Percentiles rank a stretch among this genome's conserved stretches.
phyloP scores from a whole-genome alignment of 805 yeast species.

The Zygosaccharomyces bailii region DNA sequence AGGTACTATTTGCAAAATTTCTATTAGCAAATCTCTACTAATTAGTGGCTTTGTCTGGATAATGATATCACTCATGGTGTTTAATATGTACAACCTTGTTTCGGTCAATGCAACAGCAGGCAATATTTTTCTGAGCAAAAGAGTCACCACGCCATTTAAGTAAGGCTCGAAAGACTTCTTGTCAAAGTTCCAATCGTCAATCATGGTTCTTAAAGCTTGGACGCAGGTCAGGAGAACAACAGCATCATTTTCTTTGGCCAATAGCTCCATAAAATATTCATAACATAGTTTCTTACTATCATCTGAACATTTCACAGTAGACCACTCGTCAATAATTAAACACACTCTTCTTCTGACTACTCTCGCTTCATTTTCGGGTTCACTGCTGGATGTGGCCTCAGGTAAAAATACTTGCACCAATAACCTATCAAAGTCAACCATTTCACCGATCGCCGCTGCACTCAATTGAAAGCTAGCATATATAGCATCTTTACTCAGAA shows the following conservation, averaged over 20 bases:
- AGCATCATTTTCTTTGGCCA: slow-evolving; percentile 58
- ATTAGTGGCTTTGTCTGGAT: slow-evolving; percentile 64
- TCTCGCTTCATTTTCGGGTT: slow-evolving; percentile 48
- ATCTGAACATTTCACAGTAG: slow-evolving; percentile 58
- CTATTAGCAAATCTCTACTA: slow-evolving; percentile 47
- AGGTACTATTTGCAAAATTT: slow-evolving; percentile 61
- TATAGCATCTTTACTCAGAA: slow-evolving; percentile 72
- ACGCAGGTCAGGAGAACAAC: slow-evolving; percentile 79
- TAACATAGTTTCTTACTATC: slow-evolving; percentile 58
- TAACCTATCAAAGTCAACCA: slow-evolving; percentile 65
- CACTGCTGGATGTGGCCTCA: slow-evolving; percentile 40
- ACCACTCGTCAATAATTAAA: slow-evolving; percentile 77
- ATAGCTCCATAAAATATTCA: slow-evolving; percentile 48
- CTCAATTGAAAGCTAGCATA: slow-evolving; percentile 81
- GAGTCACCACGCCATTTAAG: slow-evolving; percentile 48
- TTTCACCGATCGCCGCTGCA: slow-evolving; percentile 58
- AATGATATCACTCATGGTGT: slow-evolving; percentile 60
- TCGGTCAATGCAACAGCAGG: slow-evolving; percentile 58
- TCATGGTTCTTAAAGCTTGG: slow-evolving; percentile 60
- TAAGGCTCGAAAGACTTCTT: slow-evolving; percentile 65
- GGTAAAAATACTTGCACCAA: slow-evolving; percentile 65
- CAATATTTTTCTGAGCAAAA: slow-evolving; percentile 48
- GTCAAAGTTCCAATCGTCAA: slow-evolving; percentile 86
- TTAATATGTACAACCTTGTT: slow-evolving; percentile 68
- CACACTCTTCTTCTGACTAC: slow-evolving; percentile 76